Evolutionary conservation across 108 stramenopile species (phyloP).

Genomic region (Fragilaria crotonensis): DNA sequence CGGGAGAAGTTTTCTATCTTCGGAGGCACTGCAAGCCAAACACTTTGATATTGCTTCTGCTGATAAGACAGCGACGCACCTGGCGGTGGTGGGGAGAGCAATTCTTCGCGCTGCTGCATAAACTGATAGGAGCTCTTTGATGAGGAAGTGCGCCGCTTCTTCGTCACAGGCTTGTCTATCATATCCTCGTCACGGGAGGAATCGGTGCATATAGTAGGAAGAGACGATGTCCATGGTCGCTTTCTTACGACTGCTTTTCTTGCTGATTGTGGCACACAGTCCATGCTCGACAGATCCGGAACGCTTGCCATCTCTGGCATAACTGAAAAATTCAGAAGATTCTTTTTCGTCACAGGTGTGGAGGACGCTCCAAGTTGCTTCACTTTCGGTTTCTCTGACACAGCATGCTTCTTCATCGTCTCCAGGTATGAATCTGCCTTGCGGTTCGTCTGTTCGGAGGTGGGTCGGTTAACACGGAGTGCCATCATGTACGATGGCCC

Average conservation of each 20-base stretch:
- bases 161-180: too few relatives aligned
- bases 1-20: not conserved
- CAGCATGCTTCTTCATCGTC: not conserved
- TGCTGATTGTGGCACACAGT: too few relatives aligned
- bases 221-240: too few relatives aligned
- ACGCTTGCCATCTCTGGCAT: too few relatives aligned
- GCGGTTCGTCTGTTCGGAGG: too few relatives aligned
- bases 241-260: too few relatives aligned
- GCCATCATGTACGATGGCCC: slow-evolving; percentile 70
- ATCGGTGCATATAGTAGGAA: too few relatives aligned
- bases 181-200: slow-evolving; percentile 11
- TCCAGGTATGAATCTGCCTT: too few relatives aligned
- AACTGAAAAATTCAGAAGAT: not conserved
- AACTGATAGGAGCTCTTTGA: slow-evolving; percentile 2
- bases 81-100: slow-evolving; percentile 3
- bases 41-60: slow-evolving; percentile 5
- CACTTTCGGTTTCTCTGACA: not conserved
- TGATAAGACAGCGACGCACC: slow-evolving; percentile 2
- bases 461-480: not conserved
- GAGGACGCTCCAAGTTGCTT: not conserved
- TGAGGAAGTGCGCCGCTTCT: not conserved
- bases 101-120: slow-evolving; percentile 8
- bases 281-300: too few relatives aligned
- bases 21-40: not conserved
- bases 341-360: not conserved